Evolutionary conservation across 805 yeast species (phyloP).

Genomic region (Pichia pseudocactophila): DNA sequence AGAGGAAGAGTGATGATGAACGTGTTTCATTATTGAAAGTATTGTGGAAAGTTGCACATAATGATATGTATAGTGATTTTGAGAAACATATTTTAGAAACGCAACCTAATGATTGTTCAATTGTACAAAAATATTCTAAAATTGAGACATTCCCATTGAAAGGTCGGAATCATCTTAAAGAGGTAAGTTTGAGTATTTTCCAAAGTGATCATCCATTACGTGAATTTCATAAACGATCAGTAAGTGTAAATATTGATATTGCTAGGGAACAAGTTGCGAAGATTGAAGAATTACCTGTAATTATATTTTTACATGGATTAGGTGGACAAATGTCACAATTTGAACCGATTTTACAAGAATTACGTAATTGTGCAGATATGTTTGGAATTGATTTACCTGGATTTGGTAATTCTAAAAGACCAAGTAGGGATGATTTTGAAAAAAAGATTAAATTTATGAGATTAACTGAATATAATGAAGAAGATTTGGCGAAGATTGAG

Average conservation of each 20-base stretch:
- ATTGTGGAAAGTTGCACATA: constrained; percentile 10
- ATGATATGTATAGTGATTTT: constrained; percentile 26
- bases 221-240: constrained; percentile 25
- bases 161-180: constrained; percentile 18
- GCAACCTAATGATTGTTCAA: constrained; percentile 49
- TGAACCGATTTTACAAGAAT: constrained; percentile 57
- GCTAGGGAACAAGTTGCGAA: constrained; percentile 24
- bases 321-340: constrained; percentile 89
- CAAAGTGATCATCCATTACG: constrained; percentile 45
- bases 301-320: constrained; percentile 73
- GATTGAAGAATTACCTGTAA: constrained; percentile 44
- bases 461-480: constrained; percentile 18
- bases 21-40: constrained; percentile 3
- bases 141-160: constrained; percentile 32
- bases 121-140: constrained; percentile 39
- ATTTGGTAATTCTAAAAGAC: constrained; percentile 51
- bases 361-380: constrained; percentile 54
- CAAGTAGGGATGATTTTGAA: constrained; percentile 6
- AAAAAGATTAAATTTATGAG: constrained; percentile 10
- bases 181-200: constrained; percentile 33
- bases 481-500: constrained; percentile 15
- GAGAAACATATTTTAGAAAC: constrained; percentile 33
- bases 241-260: constrained; percentile 10
- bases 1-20: constrained; percentile 11
- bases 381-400: constrained; percentile 82